Base-by-base conservation (phyloP, 805 yeast genomes). In the Ogataea dorogensis region DNA sequence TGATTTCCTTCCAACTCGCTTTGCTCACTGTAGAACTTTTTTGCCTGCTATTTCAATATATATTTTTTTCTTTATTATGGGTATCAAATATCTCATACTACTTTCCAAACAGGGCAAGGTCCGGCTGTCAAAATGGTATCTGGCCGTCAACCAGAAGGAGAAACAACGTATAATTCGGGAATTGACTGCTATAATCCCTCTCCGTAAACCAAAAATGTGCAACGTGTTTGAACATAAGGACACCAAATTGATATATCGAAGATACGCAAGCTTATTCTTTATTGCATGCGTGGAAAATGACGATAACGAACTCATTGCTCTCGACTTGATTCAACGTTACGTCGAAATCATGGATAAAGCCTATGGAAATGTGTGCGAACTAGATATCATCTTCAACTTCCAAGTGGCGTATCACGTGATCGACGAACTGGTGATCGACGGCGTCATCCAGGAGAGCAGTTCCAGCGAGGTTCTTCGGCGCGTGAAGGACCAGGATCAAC, bases 321-420 rank as follows among this genome's bases (percentile, higher is more conserved):
- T 93, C 38, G 98, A 93, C 54, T 67, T 84, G 12, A 81, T 93
- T 33, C 98, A 93, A 59, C 71, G 97, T 43, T 93, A 81, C 58
- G 98, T 93, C 25, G 98, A 93, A 60, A 88, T 86, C 47, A 87
- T 93, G 96, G 98, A 93, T 67, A 82, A 84, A 50, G 79, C 88
- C 42, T 93, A 86, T 57, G 97, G 96, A 9, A 91, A 87, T 54
- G 98, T 93, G 12, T 88, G 97, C 63, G 98, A 93, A 59, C 69
- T 93, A 52, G 98, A 93, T 64, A 93, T 93, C 44, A 93, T 93
- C 32, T 93, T 93, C 73, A 93, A 94, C 54, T 93, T 93, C 64
- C 86, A 85, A 50, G 84, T 86, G 56, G 97, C 98, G 0, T 93
- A 93, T 59, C 85, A 86, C 61, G 82, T 93, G 9, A 67, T 93